Percentiles rank a stretch among this genome's conserved stretches.
These are phyloP conservation scores for Nannochloropsis oceanica DNA, from an alignment of 108 stramenopile genomes.

Conservation along the genomic window DNA sequence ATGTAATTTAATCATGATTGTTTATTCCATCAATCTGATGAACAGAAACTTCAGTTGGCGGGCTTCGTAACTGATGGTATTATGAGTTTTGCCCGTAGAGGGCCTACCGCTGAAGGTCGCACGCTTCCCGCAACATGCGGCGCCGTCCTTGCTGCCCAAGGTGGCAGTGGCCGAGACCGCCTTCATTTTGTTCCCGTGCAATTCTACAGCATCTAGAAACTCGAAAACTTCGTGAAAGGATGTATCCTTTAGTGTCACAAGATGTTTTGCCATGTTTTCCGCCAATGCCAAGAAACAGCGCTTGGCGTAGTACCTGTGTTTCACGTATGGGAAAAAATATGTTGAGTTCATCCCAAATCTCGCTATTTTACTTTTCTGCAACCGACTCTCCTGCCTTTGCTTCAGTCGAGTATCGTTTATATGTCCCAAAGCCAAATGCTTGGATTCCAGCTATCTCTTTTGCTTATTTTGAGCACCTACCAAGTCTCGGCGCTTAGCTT, in stretches of 20 bases:
- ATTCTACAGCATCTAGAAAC: slow-evolving; percentile 48
- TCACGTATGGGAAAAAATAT: background rate
- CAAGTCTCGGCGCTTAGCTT: slow-evolving; percentile 67
- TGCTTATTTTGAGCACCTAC: slow-evolving; percentile 7
- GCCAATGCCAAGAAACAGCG: slow-evolving; percentile 60
- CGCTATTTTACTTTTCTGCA: background rate
- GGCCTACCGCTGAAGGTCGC: background rate
- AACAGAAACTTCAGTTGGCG: slow-evolving; percentile 45
- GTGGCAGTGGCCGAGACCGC: background rate
- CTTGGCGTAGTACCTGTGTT: slow-evolving; percentile 48
- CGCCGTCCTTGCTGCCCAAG: background rate
- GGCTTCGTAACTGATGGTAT: slow-evolving; percentile 46
- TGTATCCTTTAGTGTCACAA: slow-evolving; percentile 50
- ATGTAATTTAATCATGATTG: too few species aligned
- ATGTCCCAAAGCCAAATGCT: background rate
- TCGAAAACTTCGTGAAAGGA: slow-evolving; percentile 49
- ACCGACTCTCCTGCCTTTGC: background rate
- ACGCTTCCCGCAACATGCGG: background rate
- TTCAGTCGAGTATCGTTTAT: background rate
- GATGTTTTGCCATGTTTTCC: slow-evolving; percentile 55
- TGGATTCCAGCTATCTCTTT: background rate
- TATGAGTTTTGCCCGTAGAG: background rate
- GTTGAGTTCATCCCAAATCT: background rate
- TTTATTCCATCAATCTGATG: slow-evolving; percentile 21
- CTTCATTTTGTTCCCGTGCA: slow-evolving; percentile 36